Evolutionary conservation across 306 rosid genomes (phyloP).

Genomic region (Lathyrus aphaca): DNA sequence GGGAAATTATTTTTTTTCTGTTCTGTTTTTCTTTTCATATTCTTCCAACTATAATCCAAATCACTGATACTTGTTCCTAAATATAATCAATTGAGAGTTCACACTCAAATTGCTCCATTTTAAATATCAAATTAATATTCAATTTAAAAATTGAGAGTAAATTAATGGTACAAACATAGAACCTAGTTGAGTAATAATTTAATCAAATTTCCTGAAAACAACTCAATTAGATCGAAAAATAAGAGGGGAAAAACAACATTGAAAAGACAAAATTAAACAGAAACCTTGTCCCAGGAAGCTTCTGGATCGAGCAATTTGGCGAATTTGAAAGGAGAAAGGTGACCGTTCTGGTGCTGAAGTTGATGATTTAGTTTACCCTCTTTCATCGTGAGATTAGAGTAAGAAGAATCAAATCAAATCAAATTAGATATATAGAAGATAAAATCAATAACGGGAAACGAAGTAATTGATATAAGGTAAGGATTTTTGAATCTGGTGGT

Average conservation of each 20-base stretch:
- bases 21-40: conserved; percentile 1
- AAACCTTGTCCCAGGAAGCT: conserved; percentile 99
- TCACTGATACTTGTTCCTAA: background rate
- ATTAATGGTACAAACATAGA: background rate
- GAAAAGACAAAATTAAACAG: background rate
- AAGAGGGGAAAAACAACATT: background rate
- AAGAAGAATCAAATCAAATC: background rate
- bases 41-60: background rate
- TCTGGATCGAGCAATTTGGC: conserved; percentile 95
- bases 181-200: conserved; percentile 4
- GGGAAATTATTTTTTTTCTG: background rate
- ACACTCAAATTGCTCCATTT: background rate
- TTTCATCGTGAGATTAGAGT: conserved; percentile 61
- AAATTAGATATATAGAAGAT: background rate
- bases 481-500: conserved; percentile 21
- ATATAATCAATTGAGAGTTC: background rate
- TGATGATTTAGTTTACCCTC: conserved; percentile 74
- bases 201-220: conserved; percentile 16
- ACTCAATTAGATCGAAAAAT: background rate
- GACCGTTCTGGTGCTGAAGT: conserved; percentile 83
- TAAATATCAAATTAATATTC: conserved; percentile 2
- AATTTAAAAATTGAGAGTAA: conserved; percentile 7
- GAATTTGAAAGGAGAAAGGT: conserved; percentile 84
- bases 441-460: background rate
- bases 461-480: conserved; percentile 15